Conservation (phyloP, 2,329 filamentous ascomycete genomes). For the Diaporthe citrichinensis region DNA sequence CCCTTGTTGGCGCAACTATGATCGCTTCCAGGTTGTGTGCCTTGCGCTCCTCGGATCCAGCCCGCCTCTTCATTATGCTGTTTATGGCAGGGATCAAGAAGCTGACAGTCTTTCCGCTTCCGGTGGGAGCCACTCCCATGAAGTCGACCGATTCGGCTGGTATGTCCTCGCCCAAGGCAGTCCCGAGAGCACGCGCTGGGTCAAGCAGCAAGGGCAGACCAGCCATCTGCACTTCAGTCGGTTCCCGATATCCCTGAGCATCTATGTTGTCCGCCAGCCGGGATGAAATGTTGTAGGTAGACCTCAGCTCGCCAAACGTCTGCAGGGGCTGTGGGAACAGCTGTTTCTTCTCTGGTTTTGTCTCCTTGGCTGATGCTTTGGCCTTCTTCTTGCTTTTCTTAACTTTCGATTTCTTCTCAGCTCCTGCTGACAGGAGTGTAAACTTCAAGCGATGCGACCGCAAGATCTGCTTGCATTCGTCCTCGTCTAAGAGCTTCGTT, state of each 20-base stretch:
- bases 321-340: conserved; percentile 85
- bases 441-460: conserved; percentile 89
- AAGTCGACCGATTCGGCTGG: conserved; percentile 73
- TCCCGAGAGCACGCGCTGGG: conserved; percentile 64
- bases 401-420: conserved; percentile 64
- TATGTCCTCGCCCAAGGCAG: conserved; percentile 53
- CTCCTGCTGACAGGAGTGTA: conserved; percentile 74
- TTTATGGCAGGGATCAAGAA: conserved; percentile 92
- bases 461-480: conserved; percentile 81
- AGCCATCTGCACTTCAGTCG: conserved; percentile 94
- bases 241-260: conserved; percentile 86
- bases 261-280: conserved; percentile 83
- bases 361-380: conserved; percentile 60
- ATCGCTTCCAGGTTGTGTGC: conserved; percentile 73
- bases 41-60: conserved; percentile 56
- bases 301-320: conserved; percentile 80
- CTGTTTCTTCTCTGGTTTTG: conserved; percentile 69
- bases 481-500: conserved; percentile 68
- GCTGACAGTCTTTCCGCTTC: conserved; percentile 95
- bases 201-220: conserved; percentile 83
- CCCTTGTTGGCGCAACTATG: conserved; percentile 84
- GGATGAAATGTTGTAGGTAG: conserved; percentile 79
- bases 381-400: conserved; percentile 66
- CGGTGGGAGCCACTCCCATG: conserved; percentile 91
- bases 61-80: conserved; percentile 73